Evolutionary conservation across 2,329 filamentous ascomycete species (phyloP), one percentile per base, ranked within the genome.

Genomic region (Incumbomyces lentus): DNA sequence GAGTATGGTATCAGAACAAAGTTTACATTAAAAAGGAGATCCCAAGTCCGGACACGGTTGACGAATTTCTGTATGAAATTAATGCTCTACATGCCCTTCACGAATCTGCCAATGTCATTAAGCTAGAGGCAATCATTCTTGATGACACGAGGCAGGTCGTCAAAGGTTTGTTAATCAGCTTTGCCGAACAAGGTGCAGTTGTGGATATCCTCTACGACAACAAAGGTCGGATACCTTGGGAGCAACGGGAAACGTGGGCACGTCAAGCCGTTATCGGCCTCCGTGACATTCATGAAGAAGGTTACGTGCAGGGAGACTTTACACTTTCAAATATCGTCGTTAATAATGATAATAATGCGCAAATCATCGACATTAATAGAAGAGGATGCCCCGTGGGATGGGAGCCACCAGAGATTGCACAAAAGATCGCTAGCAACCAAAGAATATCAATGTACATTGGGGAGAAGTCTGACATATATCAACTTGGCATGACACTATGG

Each of bases 361-460:
- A 93, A 59, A 96, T 98, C 55, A 98, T 98, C 60, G 92, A 98
- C 64, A 95, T 98, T 68, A 98, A 98, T 67, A 78, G 92, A 46
- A 76, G 92, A 57, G 92, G 92, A n/a, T 98, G 92, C 59, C 92
- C 92, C 0, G 86, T 96, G 3, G 90, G 90, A 18, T 98, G 92
- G 92, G 92, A 98, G 56, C 89, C 92, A 2, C 92, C 92, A 3
- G 92, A 98, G 66, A 84, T 93, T 47, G 83, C 82, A 13, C 76
- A 78, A 5, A 78, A 96, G 46, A 87, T 96, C 50, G 82, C 90
- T 54, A 89, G 82, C 63, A 86, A 85, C 48, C 89, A 95, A 64
- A 78, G 87, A 26, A 89, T 98, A 44, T 84, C 86, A 38, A 95
- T 96, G 82, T 95, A 94, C 60, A 96, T 98, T 61, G 90, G 92